A percentile compares a stretch with the other conserved stretches of the same genome.
Evolutionary conservation across 1,284 basidiomycete species (phyloP).

Genomic region (Malassezia psittaci): DNA sequence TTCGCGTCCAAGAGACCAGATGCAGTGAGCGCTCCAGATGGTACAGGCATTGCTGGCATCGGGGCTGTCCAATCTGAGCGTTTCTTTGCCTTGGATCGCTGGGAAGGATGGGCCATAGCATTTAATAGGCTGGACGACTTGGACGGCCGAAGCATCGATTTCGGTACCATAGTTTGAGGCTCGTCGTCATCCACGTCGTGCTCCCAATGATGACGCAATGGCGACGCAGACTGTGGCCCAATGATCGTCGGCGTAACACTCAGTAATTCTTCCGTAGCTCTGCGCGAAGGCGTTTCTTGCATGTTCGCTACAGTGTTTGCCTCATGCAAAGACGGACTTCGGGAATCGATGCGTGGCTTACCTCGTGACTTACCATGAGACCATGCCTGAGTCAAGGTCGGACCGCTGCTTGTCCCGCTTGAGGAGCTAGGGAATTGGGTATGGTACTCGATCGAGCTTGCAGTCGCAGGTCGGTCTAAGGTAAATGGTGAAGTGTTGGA

Average conservation of each 20-base stretch:
- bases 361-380: too few species aligned
- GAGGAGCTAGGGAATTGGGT: too few species aligned
- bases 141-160: conserved; percentile 8
- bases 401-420: too few species aligned
- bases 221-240: background rate
- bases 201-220: background rate
- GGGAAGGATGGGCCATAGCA: conserved; percentile 6
- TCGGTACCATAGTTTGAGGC: background rate
- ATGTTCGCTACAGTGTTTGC: too few species aligned
- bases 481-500: background rate
- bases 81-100: conserved; percentile 3
- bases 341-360: too few species aligned
- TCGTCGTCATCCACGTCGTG: conserved; percentile 1
- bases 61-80: background rate
- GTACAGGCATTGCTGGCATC: background rate
- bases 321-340: too few species aligned
- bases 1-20: background rate
- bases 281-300: background rate
- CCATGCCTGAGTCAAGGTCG: background rate
- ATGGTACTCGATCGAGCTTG: background rate
- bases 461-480: background rate
- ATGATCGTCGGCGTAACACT: background rate
- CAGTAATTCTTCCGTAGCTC: background rate
- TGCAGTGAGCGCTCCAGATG: background rate
- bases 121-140: conserved; percentile 15